Evolutionary conservation across 177 flowering plant genomes (phyloP), one percentile per base, ranked within the genome.

Genomic region (Vitis hybrid): DNA sequence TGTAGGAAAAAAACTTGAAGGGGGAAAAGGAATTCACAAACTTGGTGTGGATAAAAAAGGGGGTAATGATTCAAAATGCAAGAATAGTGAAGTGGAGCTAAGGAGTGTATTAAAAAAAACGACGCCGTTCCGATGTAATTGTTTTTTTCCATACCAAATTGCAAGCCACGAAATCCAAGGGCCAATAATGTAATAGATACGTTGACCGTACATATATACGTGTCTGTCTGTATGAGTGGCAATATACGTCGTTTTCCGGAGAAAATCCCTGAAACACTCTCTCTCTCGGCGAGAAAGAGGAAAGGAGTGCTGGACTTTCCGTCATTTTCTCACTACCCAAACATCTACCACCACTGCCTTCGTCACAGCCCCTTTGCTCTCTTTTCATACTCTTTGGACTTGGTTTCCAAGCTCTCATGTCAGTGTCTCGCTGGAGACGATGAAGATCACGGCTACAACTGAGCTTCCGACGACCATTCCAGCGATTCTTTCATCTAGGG

Each of bases 401-500:
- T 38, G 47, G 47, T 38, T 38, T 38, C 47, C 7, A 38, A 38
- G 47, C 47, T 24, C 59, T 28, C 19, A 80, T 78, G 83, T 77
- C 69, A 52, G 72, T 76, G 49, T 72, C 73, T 67, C 12, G 77
- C 33, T 51, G 72, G 65, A 62, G 70, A 56, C 59, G 65, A 86
- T 86, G 88, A 88, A 80, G 84, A 71, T 78, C 12, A 74, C 86
- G 18, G 81, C 79, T 31, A 68, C 75, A 59, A 49, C 71, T 56
- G 65, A 65, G 33, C 59, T 64, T 20, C 64, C 79, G 70, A 71
- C 73, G 69, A 54, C 72, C 20, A 33, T 68, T n/a, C 73, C 83
- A 58, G 74, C 64, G 11, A 49, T 56, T 7, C 31, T 70, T 51
- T 64, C 72, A 10, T 65, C 83, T 28, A 76, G 73, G 47, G 18